Evolutionary conservation across 164 flowering plant species (phyloP).

Genomic region (Aristolochia californica): DNA sequence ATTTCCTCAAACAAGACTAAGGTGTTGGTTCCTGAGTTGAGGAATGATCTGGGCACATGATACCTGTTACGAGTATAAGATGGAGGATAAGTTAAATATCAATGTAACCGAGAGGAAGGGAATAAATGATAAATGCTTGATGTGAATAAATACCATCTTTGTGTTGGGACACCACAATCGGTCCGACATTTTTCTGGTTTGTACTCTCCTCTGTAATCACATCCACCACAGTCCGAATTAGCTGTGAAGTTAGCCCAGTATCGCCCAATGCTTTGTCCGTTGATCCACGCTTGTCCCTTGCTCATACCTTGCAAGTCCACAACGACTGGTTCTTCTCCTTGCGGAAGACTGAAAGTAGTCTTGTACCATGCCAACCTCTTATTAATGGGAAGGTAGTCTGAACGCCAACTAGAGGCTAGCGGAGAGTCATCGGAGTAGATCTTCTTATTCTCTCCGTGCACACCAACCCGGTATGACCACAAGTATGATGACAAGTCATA

Average conservation of each 20-base stretch:
- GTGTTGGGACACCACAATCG: slow-evolving; percentile 59
- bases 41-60: slow-evolving; percentile 50
- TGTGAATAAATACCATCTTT: slow-evolving; percentile 38
- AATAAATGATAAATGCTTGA: background rate
- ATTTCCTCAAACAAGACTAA: slow-evolving; percentile 53
- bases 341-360: slow-evolving; percentile 58
- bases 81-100: too few relatives aligned
- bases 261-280: slow-evolving; percentile 56
- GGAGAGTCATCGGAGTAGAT: slow-evolving; percentile 10
- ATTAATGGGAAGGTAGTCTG: slow-evolving; percentile 19
- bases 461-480: slow-evolving; percentile 44
- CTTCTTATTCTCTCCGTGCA: slow-evolving; percentile 27
- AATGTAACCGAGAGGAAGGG: background rate
- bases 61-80: slow-evolving; percentile 23
- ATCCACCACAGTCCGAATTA: slow-evolving; percentile 25
- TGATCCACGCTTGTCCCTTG: slow-evolving; percentile 74
- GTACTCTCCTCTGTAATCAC: slow-evolving; percentile 66
- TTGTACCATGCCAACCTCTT: slow-evolving; percentile 53
- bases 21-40: slow-evolving; percentile 23
- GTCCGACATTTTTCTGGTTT: slow-evolving; percentile 23
- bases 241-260: slow-evolving; percentile 50
- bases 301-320: slow-evolving; percentile 64
- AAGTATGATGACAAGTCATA: slow-evolving; percentile 36
- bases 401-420: slow-evolving; percentile 18
- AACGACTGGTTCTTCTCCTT: slow-evolving; percentile 55